Base-by-base conservation (phyloP, 2,329 filamentous ascomycete species). In the Phaeosphaeriaceae sp. region DNA sequence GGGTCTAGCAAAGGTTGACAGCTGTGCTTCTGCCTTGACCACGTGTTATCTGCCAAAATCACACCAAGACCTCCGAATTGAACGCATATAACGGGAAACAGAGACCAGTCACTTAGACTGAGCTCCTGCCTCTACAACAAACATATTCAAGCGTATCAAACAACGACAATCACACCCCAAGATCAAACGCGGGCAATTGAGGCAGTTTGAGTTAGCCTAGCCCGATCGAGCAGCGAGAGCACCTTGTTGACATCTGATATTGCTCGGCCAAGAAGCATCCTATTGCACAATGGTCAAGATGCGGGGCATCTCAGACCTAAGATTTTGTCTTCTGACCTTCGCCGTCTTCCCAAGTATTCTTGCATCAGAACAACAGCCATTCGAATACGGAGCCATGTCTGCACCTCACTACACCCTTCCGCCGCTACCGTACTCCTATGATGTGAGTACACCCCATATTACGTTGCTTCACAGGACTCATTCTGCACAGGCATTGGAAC, bases 391-490 rank as follows among this genome's bases (percentile, higher is more conserved):
- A 66, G 72, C 61, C 21, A 79, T 79, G 77, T 69, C 75, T 60
- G 58, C 68, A 57, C 67, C 74, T 55, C 79, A 79, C 10, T 91
- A 89, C 77, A 84, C 81, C 8, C 86, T 92, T 5, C 89, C 89
- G 35, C 78, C 83, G 50, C 83, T 92, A 10, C 89, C 89, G 17
- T 92, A 91, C 73, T 85, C 84, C 58, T 91, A 91, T 75, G 79
- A 91, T 85, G 89, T 91, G 78, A 77, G 86, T 80, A 8, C 24
- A 1, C 30, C 32, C 17, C 15, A n/a, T 44, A 7, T 46, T 5
- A 21, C 5, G 26, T 17, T 1, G 42, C 21, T 46, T 55, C n/a
- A n/a, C n/a, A n/a, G n/a, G n/a, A 43, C 63, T 71, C 35, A 72
- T 28, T n/a, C 47, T 19, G 21, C 9, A 28, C 63, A 91, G 87